Evolutionary conservation across 306 rosid species (phyloP).

Genomic region (Prunus campanulata): DNA sequence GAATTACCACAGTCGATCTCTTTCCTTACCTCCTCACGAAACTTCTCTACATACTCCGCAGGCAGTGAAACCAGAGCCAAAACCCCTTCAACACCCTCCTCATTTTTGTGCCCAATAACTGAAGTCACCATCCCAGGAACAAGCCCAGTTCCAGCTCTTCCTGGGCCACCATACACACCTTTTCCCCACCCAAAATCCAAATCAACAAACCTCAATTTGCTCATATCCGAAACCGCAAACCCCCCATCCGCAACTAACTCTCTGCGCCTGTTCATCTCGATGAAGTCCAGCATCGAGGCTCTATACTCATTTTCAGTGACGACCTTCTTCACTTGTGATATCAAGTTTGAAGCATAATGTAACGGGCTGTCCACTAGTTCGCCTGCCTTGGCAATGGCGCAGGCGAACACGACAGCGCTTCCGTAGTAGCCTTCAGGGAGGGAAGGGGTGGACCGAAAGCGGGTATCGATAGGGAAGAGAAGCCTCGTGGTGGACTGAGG

Average conservation of each 20-base stretch:
- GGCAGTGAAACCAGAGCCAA: slow-evolving; percentile 27
- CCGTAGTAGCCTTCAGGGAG: slow-evolving; percentile 22
- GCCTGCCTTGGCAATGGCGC: slow-evolving; percentile 13
- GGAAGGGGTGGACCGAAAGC: slow-evolving; percentile 1
- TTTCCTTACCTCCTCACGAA: slow-evolving; percentile 17
- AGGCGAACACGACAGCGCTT: slow-evolving; percentile 19
- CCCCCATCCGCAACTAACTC: slow-evolving; percentile 21
- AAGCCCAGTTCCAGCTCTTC: slow-evolving; percentile 25
- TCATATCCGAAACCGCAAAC: slow-evolving; percentile 27
- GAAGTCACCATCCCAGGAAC: slow-evolving; percentile 28
- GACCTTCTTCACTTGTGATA: slow-evolving; percentile 7
- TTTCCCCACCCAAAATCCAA: slow-evolving; percentile 11
- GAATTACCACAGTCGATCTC: slow-evolving; percentile 9
- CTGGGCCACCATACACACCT: slow-evolving; percentile 19
- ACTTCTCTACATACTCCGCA: slow-evolving; percentile 1
- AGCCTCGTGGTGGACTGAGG: slow-evolving; percentile 10
- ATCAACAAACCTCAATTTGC: slow-evolving; percentile 8
- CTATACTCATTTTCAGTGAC: slow-evolving; percentile 9
- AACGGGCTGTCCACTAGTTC: slow-evolving; percentile 7
- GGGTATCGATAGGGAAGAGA: slow-evolving; percentile 26
- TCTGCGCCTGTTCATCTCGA: slow-evolving; percentile 17
- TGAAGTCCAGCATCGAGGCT: slow-evolving; percentile 27
- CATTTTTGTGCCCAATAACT: slow-evolving; percentile 12
- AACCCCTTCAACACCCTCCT: slow-evolving; percentile 24
- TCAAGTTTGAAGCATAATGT: slow-evolving; percentile 9